phyloP scores from a whole-genome alignment of 2,329 filamentous ascomycete species.

The Penicillium frequentans region DNA sequence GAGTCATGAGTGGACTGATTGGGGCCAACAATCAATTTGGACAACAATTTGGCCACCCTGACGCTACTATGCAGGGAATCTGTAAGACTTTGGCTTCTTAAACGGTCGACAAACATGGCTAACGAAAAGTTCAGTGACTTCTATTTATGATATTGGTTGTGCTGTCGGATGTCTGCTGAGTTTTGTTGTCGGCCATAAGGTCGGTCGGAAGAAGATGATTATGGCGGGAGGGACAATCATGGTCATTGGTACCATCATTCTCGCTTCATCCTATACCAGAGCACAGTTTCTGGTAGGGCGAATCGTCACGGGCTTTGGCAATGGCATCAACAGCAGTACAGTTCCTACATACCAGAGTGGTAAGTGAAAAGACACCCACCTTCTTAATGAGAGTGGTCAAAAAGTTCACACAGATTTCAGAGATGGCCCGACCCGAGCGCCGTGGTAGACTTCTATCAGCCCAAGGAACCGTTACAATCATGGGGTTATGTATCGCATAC shows the following conservation, averaged over 20 bases:
- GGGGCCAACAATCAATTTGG: constrained; percentile 44
- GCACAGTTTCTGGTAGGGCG: constrained; percentile 49
- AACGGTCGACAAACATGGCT: neutral
- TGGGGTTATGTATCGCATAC: constrained; percentile 51
- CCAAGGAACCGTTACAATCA: constrained; percentile 39
- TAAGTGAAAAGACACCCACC: neutral
- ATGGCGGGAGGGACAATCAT: constrained; percentile 45
- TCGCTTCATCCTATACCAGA: constrained; percentile 40
- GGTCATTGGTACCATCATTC: constrained; percentile 46
- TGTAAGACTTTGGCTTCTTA: neutral
- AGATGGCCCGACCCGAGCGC: constrained; percentile 19
- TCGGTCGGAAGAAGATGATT: constrained; percentile 47
- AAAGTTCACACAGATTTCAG: neutral
- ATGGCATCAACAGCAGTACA: constrained; percentile 24
- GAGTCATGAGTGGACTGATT: constrained; percentile 51
- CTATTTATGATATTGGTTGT: constrained; percentile 33
- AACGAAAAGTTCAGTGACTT: constrained; percentile 11
- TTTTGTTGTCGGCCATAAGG: constrained; percentile 40
- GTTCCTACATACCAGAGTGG: constrained; percentile 22
- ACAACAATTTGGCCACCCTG: constrained; percentile 37
- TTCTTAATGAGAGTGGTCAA: too few species aligned
- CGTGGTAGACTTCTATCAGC: constrained; percentile 21
- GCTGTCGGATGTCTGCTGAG: constrained; percentile 31
- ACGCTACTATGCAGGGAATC: constrained; percentile 40
- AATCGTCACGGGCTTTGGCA: constrained; percentile 47